Conservation (phyloP, 2,329 filamentous ascomycete genomes). For the Colletotrichum kahawae region DNA sequence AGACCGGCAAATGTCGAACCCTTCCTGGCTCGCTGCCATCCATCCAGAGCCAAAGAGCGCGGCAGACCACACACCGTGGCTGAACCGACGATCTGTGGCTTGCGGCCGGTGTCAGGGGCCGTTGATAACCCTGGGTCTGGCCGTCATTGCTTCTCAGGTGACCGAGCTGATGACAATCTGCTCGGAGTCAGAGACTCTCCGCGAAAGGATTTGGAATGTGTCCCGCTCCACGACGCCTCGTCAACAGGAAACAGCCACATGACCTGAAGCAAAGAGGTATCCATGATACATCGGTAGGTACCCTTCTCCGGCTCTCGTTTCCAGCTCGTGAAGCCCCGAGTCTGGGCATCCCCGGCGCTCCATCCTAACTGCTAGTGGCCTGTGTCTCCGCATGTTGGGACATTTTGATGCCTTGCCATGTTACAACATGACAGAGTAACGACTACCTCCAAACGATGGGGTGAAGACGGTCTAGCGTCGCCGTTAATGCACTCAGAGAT, state of each 20-base stretch:
- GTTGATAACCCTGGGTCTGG: background rate
- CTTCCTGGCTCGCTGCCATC: background rate
- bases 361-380: background rate
- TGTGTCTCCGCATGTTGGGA: background rate
- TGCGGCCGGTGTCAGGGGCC: background rate
- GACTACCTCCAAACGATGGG: background rate
- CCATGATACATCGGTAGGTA: background rate
- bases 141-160: background rate
- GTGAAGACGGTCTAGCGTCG: background rate
- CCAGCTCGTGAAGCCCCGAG: background rate
- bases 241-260: background rate
- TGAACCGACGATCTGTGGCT: background rate
- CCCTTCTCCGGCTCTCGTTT: background rate
- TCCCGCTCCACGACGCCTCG: background rate
- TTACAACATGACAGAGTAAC: background rate
- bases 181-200: background rate
- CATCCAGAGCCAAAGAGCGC: background rate
- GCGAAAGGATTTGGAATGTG: background rate
- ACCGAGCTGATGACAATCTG: background rate
- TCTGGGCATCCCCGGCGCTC: background rate
- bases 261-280: background rate
- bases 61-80: background rate
- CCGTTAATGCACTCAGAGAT: background rate
- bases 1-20: background rate
- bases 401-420: background rate